Evolutionary conservation across 106 monocot genomes (phyloP).

Genomic region (Dioscorea alata): DNA sequence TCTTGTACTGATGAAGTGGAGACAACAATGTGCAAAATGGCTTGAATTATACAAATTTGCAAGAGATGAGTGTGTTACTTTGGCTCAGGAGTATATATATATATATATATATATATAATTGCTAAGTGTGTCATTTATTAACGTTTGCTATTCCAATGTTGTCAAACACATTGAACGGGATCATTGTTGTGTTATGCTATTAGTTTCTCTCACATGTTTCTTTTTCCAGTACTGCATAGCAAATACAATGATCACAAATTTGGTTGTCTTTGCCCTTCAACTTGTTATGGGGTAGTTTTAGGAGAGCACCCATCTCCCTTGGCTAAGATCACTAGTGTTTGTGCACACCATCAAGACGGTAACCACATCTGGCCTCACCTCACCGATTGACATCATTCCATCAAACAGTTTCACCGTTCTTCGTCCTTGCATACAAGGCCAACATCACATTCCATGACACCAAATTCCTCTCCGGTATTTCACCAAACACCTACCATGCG

Average conservation of each 20-base stretch:
- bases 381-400: slow-evolving; percentile 24
- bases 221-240: too few relatives aligned
- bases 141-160: too few relatives aligned
- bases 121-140: too few relatives aligned
- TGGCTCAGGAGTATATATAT: too few relatives aligned
- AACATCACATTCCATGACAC: slow-evolving; percentile 76
- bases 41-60: slow-evolving; percentile 30
- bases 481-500: slow-evolving; percentile 46
- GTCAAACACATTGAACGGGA: too few relatives aligned
- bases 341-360: slow-evolving; percentile 58
- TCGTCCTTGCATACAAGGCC: slow-evolving; percentile 42
- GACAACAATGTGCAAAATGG: slow-evolving; percentile 23
- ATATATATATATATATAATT: too few relatives aligned
- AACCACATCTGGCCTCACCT: slow-evolving; percentile 41
- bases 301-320: slow-evolving; percentile 37
- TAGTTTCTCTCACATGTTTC: too few relatives aligned
- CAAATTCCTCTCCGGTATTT: slow-evolving; percentile 35
- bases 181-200: too few relatives aligned
- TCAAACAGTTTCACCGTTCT: slow-evolving; percentile 46
- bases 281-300: slow-evolving; percentile 11
- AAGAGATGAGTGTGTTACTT: slow-evolving; percentile 2
- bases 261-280: neutral
- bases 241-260: too few relatives aligned
- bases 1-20: slow-evolving; percentile 29
- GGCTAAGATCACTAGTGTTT: slow-evolving; percentile 37